Conservation (phyloP, 495 filamentous ascomycete genomes). For the Corynascus novoguineensis region DNA sequence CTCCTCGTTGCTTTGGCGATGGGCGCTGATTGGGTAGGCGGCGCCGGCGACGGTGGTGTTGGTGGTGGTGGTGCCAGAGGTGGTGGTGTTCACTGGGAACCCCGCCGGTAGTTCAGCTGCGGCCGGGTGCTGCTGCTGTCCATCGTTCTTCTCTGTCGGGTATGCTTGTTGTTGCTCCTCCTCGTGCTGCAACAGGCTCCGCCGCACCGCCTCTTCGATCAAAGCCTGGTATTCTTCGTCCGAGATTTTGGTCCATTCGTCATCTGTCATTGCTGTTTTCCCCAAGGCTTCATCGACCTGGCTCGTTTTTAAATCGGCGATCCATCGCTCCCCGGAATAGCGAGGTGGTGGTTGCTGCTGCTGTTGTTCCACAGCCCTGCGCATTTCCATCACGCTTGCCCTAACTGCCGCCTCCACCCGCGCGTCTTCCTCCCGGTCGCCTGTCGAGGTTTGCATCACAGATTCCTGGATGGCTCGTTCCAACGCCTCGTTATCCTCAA, state of each 20-base stretch:
- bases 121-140: no score
- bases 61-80: background rate
- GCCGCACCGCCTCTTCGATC: constrained; percentile 54
- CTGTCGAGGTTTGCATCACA: constrained; percentile 61
- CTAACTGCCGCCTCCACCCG: constrained; percentile 64
- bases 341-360: constrained; percentile 26
- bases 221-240: constrained; percentile 51
- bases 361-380: constrained; percentile 32
- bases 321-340: background rate
- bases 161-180: constrained; percentile 24
- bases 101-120: constrained; percentile 30
- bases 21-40: no score
- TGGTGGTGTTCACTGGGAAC: background rate
- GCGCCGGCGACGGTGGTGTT: background rate
- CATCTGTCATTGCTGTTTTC: constrained; percentile 10
- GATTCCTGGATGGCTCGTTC: constrained; percentile 64
- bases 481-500: constrained; percentile 47
- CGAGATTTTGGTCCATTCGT: constrained; percentile 34
- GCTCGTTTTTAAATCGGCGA: constrained; percentile 3
- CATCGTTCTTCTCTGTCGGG: background rate
- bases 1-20: background rate
- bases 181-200: constrained; percentile 45
- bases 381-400: constrained; percentile 59
- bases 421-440: constrained; percentile 60
- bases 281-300: background rate